Evolutionary conservation across 1,284 basidiomycete species (phyloP), one percentile per base, ranked within the genome.

Genomic region (Pterulicium gracile): DNA sequence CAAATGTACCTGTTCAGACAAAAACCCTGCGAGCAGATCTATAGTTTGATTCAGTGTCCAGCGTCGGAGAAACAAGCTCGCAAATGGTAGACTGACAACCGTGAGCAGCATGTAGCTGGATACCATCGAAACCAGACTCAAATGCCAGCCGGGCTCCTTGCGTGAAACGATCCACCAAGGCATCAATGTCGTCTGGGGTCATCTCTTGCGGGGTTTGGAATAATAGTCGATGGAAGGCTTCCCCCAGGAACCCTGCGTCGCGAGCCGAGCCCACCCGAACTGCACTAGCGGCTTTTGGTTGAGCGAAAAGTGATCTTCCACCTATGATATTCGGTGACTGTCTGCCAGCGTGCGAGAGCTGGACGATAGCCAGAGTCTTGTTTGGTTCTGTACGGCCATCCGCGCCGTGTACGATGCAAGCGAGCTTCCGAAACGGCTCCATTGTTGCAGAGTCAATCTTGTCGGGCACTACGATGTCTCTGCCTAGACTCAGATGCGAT

Each of bases 61-160:
- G 32, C 23, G 1, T n/a, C 35, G 14, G 5, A 39, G 3, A 17
- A 24, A 36, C 20, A 24, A 45, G 32, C 43, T 47, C 46, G 12
- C 22, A 39, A 20, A 3, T 19, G 1, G 22, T 20, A 19, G 7
- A 62, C 85, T 65, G 48, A 87, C 87, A 93, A 20, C 92, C 92
- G 65, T 96, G 93, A 1, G 87, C 85, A 23, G 75, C 86, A 62
- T 98, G 94, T 17, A 98, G 53, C 58, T 98, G 81, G 10, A 96
- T 68, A 0, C 94, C 94, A 54, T 96, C 89, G 59, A 94, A 96
- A 0, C 90, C 90, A 20, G 85, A 69, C 46, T 75, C 62, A 14
- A 72, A 62, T 12, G 89, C 88, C 24, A 87, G 57, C 46, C 66
- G 60, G 1, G 90, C 88, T 2, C 81, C 88, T 42, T 69, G 67